Base-by-base conservation (phyloP, 2,329 filamentous ascomycete genomes). In the Claviceps paspali region DNA sequence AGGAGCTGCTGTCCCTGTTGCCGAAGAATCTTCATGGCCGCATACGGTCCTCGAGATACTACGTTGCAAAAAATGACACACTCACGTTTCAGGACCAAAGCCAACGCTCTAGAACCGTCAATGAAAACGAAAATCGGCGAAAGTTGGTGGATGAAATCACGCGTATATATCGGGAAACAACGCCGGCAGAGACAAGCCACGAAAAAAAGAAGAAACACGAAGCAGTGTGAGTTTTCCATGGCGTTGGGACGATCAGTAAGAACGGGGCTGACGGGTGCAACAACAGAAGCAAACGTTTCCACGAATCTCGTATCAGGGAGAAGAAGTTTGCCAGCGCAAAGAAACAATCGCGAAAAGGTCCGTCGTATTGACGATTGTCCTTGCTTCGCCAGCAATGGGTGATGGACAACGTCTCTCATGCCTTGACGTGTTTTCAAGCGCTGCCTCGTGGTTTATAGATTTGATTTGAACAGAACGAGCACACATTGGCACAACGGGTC, bases 21-120 rank as follows among this genome's bases (percentile, higher is more conserved):
- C 72, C 72, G 0, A 63, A 58, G 38, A 43, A 68, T 12, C 42
- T 76, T 24, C 67, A 68, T 29, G 27, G 48, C 4, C 52, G 50
- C n/a, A 45, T 76, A 22, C 61, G 67, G n/a, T 45, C 51, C 18
- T 75, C 69, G 3, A 69, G 60, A 30, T 74, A 74, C 47, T 76
- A 74, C 49, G 61, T 65, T 1, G 59, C 54, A 29, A 52, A 60
- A 26, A 71, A 52, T 41, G 68, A 76, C 48, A 64, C 62, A 29
- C 62, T 75, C 41, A 65, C 61, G 1, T 65, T 76, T 24, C 64
- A 73, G 37, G 68, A 68, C 0, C 72, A 76, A 48, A 67, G 62
- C 2, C 61, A 68, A 37, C 61, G 72, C 15, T 70, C 66, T 28
- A 59, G 68, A 32, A 55, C 56, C 12, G 61, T 64, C 34, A 76